Conservation (phyloP, 139 green algal species). For the Pleodorina starrii region DNA sequence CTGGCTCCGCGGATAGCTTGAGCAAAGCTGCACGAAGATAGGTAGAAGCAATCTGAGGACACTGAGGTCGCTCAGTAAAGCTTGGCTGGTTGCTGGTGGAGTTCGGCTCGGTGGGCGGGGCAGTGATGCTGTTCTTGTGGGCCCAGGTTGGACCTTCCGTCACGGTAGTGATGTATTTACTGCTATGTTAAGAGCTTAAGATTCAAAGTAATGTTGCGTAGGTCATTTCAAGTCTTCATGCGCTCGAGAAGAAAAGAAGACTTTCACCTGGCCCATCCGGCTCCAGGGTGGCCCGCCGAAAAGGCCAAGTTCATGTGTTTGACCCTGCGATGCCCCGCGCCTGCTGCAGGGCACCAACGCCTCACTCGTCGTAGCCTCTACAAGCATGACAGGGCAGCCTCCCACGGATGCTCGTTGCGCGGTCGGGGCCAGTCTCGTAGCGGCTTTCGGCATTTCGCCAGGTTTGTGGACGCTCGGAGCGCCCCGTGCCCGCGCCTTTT, state of each 20-base stretch:
- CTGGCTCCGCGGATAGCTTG: background rate
- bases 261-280: background rate
- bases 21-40: background rate
- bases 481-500: too few relatives aligned
- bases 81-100: background rate
- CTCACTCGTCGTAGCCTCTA: background rate
- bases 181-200: background rate
- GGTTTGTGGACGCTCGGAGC: too few relatives aligned
- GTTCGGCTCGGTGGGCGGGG: constrained; percentile 5
- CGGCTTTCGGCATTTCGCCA: constrained; percentile 2
- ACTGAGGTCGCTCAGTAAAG: background rate
- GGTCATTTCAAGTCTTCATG: constrained; percentile 1
- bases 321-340: background rate
- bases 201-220: constrained; percentile 6
- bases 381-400: background rate
- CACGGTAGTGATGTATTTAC: background rate
- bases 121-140: constrained; percentile 20
- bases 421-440: background rate
- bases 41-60: background rate
- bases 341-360: background rate
- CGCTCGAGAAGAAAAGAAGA: background rate
- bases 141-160: background rate
- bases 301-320: constrained; percentile 34
- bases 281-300: background rate
- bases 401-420: background rate